Conservation (phyloP, 192 early-diverging fungal species). For the Dissophora globulifera region DNA sequence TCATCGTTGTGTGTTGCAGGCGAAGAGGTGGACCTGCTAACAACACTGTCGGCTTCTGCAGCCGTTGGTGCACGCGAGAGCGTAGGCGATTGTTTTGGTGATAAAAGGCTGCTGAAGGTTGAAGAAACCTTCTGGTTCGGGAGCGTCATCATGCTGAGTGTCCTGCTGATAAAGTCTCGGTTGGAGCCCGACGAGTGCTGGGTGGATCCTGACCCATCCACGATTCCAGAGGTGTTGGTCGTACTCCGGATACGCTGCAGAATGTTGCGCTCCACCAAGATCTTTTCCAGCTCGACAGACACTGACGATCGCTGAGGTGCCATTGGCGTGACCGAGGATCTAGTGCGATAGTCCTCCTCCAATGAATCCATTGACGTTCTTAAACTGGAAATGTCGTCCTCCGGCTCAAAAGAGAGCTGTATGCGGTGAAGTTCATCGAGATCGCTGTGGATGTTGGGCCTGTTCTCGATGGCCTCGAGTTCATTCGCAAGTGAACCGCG, state of each 20-base stretch:
- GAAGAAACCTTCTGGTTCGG: conserved; percentile 14
- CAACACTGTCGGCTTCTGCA: background rate
- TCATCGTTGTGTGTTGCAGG: background rate
- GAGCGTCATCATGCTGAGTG: conserved; percentile 37
- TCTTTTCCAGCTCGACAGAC: conserved; percentile 43
- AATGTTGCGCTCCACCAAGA: conserved; percentile 43
- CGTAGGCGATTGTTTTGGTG: conserved; percentile 1
- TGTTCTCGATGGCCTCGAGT: conserved; percentile 1
- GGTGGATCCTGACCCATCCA: background rate
- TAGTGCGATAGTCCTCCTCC: background rate
- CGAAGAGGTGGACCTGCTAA: background rate
- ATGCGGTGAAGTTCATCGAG: no score
- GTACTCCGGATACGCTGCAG: conserved; percentile 32
- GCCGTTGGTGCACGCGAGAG: background rate
- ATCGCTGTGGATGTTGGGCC: no score
- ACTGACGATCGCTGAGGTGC: conserved; percentile 33
- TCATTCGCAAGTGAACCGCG: conserved; percentile 9
- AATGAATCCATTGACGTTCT: no score
- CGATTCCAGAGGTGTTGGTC: background rate
- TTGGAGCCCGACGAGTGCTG: conserved; percentile 9
- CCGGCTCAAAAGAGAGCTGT: no score
- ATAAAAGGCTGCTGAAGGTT: background rate
- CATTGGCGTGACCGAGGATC: background rate
- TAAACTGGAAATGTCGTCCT: no score
- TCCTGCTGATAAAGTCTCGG: conserved; percentile 29